Evolutionary conservation across 2,329 filamentous ascomycete species (phyloP), one percentile per base, ranked within the genome.

Genomic region (Aureobasidium melanogenum): DNA sequence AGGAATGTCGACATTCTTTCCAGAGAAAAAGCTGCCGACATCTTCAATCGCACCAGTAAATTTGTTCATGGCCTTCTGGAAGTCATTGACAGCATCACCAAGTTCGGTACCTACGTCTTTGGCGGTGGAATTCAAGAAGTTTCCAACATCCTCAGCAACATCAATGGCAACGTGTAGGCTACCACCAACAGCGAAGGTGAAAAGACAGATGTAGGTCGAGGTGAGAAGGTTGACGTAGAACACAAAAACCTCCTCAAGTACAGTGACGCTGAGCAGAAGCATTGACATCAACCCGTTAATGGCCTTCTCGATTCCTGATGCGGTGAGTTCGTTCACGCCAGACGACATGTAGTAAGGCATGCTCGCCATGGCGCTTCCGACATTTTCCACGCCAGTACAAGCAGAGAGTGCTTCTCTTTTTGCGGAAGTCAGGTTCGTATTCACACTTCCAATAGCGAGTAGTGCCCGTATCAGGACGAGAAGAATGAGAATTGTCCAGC

Each of bases 301-400:
- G 9, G 91, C 85, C 67, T 87, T 86, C 67, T 92, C 89, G 66
- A 97, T 87, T 61, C 89, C 87, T 51, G 82, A 82, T 34, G 91
- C 89, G 8, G 90, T 88, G 67, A 97, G 77, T 63, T 90, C 84
- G 75, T 99, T 99, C 71, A 97, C 87, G 60, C 94, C 94, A 56
- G 83, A 79, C 1, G 92, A 89, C 72, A 97, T 86, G 76, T 96
- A 97, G 75, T 97, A 88, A 62, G 94, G 94, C 91, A 97, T 96
- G 39, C 94, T 97, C 41, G 93, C 94, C 90, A 99, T 93, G 63
- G 91, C 84, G 72, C 91, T 97, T 65, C 93, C 94, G 67, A 96
- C 84, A 67, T 90, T 90, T 77, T 99, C 93, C 51, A 97, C 93
- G 72, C 89, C 88, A 62, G 87, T 91, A 74, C 94, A 99, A 65